Evolutionary conservation across 139 green algal species (phyloP).

Genomic region (Pleodorina starrii): DNA sequence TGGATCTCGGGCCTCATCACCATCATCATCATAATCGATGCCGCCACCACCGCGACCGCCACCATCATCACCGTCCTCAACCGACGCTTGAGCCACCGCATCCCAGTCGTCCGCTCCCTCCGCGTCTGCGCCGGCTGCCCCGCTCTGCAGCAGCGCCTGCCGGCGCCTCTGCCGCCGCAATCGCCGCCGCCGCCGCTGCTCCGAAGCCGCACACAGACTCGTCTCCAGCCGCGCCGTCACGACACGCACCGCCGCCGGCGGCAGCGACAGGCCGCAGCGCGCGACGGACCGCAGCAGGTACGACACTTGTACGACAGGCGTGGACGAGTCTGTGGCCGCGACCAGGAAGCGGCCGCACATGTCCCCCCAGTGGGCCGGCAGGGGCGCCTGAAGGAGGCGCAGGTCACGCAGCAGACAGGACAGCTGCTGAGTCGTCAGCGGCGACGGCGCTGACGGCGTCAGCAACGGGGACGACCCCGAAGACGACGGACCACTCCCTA

Average conservation of each 20-base stretch:
- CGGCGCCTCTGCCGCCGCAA: background rate
- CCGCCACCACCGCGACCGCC: background rate
- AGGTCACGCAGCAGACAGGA: conserved; percentile 38
- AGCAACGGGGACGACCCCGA: background rate
- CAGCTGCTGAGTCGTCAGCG: background rate
- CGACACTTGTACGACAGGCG: background rate
- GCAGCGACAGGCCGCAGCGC: background rate
- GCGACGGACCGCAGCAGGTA: conserved; percentile 10
- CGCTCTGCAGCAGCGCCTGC: background rate
- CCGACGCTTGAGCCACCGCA: background rate
- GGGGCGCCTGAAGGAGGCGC: background rate
- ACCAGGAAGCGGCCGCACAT: background rate
- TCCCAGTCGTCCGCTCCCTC: background rate
- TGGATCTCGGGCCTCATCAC: background rate
- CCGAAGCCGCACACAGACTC: background rate
- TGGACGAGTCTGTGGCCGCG: background rate
- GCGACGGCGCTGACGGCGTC: background rate
- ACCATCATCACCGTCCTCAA: background rate
- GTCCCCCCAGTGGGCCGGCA: background rate
- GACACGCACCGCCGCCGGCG: background rate
- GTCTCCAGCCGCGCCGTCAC: conserved; percentile 26
- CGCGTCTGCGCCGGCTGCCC: too few relatives aligned
- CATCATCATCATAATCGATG: background rate
- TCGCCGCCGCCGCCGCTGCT: background rate
- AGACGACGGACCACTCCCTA: background rate